Base-by-base conservation (phyloP, 495 filamentous ascomycete species). In the Rostrohypoxylon terebratum region DNA sequence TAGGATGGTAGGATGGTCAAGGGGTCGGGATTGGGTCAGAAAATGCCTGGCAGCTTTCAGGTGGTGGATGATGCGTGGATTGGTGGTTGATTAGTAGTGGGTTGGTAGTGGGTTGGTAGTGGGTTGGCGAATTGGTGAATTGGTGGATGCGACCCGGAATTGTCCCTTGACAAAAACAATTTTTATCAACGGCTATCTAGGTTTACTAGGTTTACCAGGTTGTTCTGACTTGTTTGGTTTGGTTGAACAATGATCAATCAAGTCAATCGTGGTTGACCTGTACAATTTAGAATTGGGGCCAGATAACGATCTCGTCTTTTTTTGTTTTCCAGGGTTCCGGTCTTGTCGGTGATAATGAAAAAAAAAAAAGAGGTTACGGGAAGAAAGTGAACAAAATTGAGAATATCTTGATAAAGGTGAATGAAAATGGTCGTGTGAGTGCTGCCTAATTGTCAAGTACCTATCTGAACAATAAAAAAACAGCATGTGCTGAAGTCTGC, bases 81-180 rank as follows among this genome's bases (percentile, higher is more conserved):
- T 28, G 28, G 28, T 28, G 28, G 28, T n/a, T n/a, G n/a, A n/a
- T n/a, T n/a, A n/a, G n/a, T n/a, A n/a, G n/a, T n/a, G n/a, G n/a
- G n/a, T n/a, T n/a, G n/a, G n/a, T n/a, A n/a, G n/a, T n/a, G n/a
- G n/a, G n/a, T n/a, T n/a, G n/a, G n/a, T n/a, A n/a, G n/a, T n/a
- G n/a, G n/a, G n/a, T n/a, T n/a, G n/a, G n/a, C n/a, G n/a, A n/a
- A n/a, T n/a, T n/a, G n/a, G n/a, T n/a, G n/a, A 48, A 9, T 8
- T 50, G 18, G 47, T 18, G 18, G 31, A 38, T 36, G 44, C 31
- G 45, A 18, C 40, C 61, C 33, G 61, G 65, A 70, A 66, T 72
- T 72, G 67, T 72, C 63, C 69, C 69, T 72, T 51, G 63, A 40
- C 7, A 62, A 70, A 70, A n/a, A n/a, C 23, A 53, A 53, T 31